phyloP scores from a whole-genome alignment of 306 rosid genomes.

The Malus fusca region DNA sequence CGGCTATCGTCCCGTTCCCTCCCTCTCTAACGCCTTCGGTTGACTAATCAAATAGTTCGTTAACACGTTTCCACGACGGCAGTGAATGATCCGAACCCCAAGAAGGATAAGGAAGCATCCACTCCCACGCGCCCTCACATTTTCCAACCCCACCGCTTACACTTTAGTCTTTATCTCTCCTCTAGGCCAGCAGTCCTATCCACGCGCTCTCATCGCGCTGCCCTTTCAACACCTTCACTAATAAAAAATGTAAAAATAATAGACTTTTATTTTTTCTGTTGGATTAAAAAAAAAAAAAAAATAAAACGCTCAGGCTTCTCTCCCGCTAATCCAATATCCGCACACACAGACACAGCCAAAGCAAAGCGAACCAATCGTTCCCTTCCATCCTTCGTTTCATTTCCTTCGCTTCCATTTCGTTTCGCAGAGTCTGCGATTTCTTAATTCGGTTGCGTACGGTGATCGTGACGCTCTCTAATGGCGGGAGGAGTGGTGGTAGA shows the following conservation, averaged over 20 bases:
- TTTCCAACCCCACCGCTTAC: background rate
- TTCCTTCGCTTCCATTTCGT: background rate
- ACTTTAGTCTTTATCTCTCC: background rate
- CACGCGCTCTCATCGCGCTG: background rate
- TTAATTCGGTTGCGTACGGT: background rate
- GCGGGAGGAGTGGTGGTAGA: slow-evolving; percentile 27
- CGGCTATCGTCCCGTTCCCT: background rate
- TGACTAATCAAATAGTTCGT: background rate
- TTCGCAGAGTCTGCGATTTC: background rate
- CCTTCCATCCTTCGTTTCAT: background rate
- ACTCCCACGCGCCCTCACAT: background rate
- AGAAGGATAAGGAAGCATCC: slow-evolving; percentile 7
- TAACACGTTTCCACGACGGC: background rate
- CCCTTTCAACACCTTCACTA: background rate
- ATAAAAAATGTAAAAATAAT: background rate
- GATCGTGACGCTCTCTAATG: slow-evolving; percentile 17
- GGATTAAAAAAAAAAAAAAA: too few relatives aligned
- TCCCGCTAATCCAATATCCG: slow-evolving; percentile 4
- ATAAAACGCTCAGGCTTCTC: background rate
- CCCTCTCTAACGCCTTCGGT: background rate
- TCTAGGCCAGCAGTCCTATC: background rate
- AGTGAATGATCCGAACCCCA: background rate
- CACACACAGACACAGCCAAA: background rate
- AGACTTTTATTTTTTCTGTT: too few relatives aligned
- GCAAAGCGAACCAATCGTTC: background rate